Percentiles rank a stretch among this genome's conserved stretches.
Conservation (phyloP, 768 basidiomycete species). For the Rhizopogon vesiculosus region DNA sequence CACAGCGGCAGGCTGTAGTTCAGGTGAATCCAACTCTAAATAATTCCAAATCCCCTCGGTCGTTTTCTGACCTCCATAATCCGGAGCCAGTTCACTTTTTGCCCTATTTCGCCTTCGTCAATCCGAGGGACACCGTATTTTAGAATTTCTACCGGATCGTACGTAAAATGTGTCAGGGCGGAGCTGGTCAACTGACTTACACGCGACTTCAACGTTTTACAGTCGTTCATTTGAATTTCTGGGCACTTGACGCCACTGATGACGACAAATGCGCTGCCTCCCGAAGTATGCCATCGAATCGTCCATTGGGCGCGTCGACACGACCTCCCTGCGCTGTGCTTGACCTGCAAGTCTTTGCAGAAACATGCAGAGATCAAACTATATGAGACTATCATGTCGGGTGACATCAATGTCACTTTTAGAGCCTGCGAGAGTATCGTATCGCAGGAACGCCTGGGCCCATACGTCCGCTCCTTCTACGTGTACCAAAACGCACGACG, state of each 20-base stretch:
- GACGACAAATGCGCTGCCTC: slow-evolving; percentile 26
- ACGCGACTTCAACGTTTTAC: slow-evolving; percentile 3
- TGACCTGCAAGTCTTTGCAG: slow-evolving; percentile 43
- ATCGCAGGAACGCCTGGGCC: slow-evolving; percentile 30
- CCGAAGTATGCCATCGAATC: slow-evolving; percentile 40
- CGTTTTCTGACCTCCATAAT: neutral
- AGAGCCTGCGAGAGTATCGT: slow-evolving; percentile 36
- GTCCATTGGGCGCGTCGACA: slow-evolving; percentile 28
- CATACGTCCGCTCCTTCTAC: slow-evolving; percentile 39
- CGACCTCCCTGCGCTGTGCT: slow-evolving; percentile 40
- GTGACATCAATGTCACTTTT: slow-evolving; percentile 30
- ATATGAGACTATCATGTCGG: slow-evolving; percentile 38
- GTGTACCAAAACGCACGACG: slow-evolving; percentile 33
- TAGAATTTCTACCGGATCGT: neutral
- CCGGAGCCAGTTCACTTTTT: neutral
- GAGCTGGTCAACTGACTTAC: neutral
- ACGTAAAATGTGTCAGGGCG: slow-evolving; percentile 1
- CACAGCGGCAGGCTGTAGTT: neutral
- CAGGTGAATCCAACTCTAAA: neutral
- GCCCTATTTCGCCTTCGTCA: neutral
- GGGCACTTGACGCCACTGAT: slow-evolving; percentile 10
- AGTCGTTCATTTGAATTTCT: neutral
- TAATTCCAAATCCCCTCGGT: neutral
- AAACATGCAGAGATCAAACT: slow-evolving; percentile 42
- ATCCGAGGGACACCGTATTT: neutral